Percentiles rank a stretch among this genome's conserved stretches.
Conservation (phyloP, 2,329 filamentous ascomycete genomes). For the Aureobasidium lini region DNA sequence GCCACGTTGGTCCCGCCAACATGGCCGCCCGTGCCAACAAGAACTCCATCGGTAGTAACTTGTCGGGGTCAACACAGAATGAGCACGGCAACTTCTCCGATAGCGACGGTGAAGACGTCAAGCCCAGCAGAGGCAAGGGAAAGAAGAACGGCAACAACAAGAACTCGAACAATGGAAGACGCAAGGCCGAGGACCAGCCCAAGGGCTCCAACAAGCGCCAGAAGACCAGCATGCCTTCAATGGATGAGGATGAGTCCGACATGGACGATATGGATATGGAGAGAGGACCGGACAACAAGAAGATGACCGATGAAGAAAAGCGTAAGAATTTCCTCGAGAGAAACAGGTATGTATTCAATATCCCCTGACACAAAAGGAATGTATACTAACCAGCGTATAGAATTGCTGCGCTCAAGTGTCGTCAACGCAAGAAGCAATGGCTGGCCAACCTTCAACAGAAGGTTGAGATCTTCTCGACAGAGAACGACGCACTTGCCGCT, state of each 20-base stretch:
- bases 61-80: slow-evolving; percentile 36
- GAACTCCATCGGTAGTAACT: slow-evolving; percentile 54
- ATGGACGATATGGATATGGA: slow-evolving; percentile 46
- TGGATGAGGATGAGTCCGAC: slow-evolving; percentile 47
- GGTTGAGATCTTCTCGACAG: slow-evolving; percentile 83
- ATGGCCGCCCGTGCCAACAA: slow-evolving; percentile 34
- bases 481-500: slow-evolving; percentile 79
- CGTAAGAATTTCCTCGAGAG: slow-evolving; percentile 95
- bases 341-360: slow-evolving; percentile 63
- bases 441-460: slow-evolving; percentile 88
- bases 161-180: slow-evolving; percentile 55
- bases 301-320: slow-evolving; percentile 99
- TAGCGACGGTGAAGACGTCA: slow-evolving; percentile 57
- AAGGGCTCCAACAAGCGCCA: slow-evolving; percentile 67
- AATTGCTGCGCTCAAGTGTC: slow-evolving; percentile 91
- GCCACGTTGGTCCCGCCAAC: slow-evolving; percentile 19
- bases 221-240: slow-evolving; percentile 45
- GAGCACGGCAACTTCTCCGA: slow-evolving; percentile 63
- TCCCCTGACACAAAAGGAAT: not conserved
- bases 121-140: slow-evolving; percentile 59
- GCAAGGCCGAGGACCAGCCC: slow-evolving; percentile 68
- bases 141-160: slow-evolving; percentile 56
- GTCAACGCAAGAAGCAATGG: slow-evolving; percentile 99
- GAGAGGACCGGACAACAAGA: slow-evolving; percentile 52
- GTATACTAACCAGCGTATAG: slow-evolving; percentile 42